These are phyloP conservation scores for Odontarrhena argentea DNA, from an alignment of 345 rosid genomes.

Conservation along the genomic window DNA sequence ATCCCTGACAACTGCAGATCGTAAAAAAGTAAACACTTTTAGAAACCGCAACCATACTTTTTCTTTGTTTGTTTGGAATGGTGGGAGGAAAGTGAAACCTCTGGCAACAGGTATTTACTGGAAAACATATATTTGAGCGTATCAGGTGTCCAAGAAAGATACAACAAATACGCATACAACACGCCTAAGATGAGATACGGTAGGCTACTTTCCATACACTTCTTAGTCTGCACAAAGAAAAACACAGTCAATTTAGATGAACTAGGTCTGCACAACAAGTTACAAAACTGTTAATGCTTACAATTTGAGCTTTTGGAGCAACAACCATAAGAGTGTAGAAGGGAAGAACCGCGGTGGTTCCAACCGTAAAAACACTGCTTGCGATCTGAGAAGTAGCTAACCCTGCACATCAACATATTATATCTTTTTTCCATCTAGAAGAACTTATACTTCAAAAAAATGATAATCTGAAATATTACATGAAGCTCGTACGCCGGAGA, in stretches of 20 bases:
- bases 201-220: slow-evolving; percentile 66
- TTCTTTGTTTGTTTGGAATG: background rate
- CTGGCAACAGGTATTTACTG: slow-evolving; percentile 77
- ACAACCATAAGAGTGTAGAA: slow-evolving; percentile 89
- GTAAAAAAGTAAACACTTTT: background rate
- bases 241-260: background rate
- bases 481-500: slow-evolving; percentile 60
- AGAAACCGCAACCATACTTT: background rate
- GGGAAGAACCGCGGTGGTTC: slow-evolving; percentile 84
- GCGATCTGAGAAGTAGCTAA: slow-evolving; percentile 67
- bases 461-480: slow-evolving; percentile 45
- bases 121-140: slow-evolving; percentile 69
- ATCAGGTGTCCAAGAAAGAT: slow-evolving; percentile 88
- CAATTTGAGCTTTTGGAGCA: slow-evolving; percentile 86
- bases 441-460: too few relatives aligned
- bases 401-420: slow-evolving; percentile 49
- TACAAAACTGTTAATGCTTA: slow-evolving; percentile 30
- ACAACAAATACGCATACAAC: slow-evolving; percentile 69
- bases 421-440: background rate
- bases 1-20: slow-evolving; percentile 70
- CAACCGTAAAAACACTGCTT: slow-evolving; percentile 64
- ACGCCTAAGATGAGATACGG: slow-evolving; percentile 72
- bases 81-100: slow-evolving; percentile 47
- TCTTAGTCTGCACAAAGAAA: slow-evolving; percentile 64
- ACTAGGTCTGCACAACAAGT: background rate